Base-by-base conservation (phyloP, 805 yeast genomes). In the Helenozyma baotianmanensis region DNA sequence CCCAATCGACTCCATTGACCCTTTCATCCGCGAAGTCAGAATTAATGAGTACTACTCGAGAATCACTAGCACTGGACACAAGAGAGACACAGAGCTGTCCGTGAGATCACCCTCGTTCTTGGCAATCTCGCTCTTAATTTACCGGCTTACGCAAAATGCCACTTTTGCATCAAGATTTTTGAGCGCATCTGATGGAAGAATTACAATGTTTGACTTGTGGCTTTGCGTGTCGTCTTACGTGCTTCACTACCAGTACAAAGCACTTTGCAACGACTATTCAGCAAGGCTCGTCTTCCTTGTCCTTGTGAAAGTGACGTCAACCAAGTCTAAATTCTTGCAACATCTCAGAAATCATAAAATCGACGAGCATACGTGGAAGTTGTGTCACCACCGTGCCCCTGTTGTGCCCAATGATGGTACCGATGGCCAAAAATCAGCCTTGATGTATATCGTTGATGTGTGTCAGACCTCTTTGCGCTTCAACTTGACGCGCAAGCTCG, bases 331-430 rank as follows among this genome's bases (percentile, higher is more conserved):
- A 6, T 23, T 25, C 9, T 14, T 42, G 26, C 15, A 21, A 1
- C n/a, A 13, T 6, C 35, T 35, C 6, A 31, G 40, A 4, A 32
- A 28, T 5, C 35, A 30, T 14, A 31, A 26, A 14, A 51, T 54
- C 34, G 55, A 67, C 31, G 71, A 65, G 35, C 54, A 53, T 47
- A 55, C 56, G 33, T 67, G 69, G 68, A 67, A 66, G 41, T 43
- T 66, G 25, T 62, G 68, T 22, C 73, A 64, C 36, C 72, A 67
- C 33, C 52, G 48, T 31, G 33, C 42, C 10, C 70, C 72, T 2
- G 32, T 58, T 9, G 42, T 67, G 3, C 66, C 67, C 9, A 39
- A 31, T 17, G 36, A 32, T 16, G 25, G 29, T 13, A 23, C 15
- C 18, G 25, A 28, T 14, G 38, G 36, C 5, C 23, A 37, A 9